Conservation (phyloP, 1,139 yeast species). For the Trichomonascaceae sp. region DNA sequence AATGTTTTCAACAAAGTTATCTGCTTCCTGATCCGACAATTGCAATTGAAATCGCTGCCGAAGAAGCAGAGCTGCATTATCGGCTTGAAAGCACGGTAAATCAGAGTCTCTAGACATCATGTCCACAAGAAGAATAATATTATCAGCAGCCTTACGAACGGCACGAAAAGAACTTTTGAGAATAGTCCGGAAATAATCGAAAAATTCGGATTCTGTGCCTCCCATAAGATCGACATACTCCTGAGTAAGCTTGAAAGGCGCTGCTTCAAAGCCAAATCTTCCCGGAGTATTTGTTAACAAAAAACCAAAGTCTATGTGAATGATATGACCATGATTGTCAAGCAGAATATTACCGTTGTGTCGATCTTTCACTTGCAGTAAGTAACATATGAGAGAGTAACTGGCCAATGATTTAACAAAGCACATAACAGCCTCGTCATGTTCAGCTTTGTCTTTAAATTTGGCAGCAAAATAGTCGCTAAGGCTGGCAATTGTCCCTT, state of each 20-base stretch:
- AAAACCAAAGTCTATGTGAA: slow-evolving; percentile 95
- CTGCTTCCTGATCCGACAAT: slow-evolving; percentile 65
- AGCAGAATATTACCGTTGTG: slow-evolving; percentile 95
- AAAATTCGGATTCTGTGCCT: slow-evolving; percentile 59
- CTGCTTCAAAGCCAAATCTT: slow-evolving; percentile 92
- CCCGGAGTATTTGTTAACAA: slow-evolving; percentile 91
- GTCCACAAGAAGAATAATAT: slow-evolving; percentile 73
- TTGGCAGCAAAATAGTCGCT: slow-evolving; percentile 57
- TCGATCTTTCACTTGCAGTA: slow-evolving; percentile 87
- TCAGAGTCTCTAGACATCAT: slow-evolving; percentile 88
- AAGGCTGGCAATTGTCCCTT: slow-evolving; percentile 64
- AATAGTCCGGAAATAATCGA: slow-evolving; percentile 50
- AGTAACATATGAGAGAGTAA: slow-evolving; percentile 80
- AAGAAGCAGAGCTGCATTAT: slow-evolving; percentile 67
- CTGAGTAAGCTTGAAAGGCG: slow-evolving; percentile 85
- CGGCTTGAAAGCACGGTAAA: slow-evolving; percentile 86
- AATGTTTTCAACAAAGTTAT: slow-evolving; percentile 64
- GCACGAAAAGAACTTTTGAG: slow-evolving; percentile 69
- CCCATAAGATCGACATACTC: slow-evolving; percentile 87
- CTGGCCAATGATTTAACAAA: slow-evolving; percentile 84
- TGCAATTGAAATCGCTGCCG: slow-evolving; percentile 77
- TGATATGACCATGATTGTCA: slow-evolving; percentile 89
- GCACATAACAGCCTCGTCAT: slow-evolving; percentile 68
- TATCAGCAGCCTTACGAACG: slow-evolving; percentile 64
- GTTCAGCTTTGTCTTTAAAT: slow-evolving; percentile 22